phyloP scores from a whole-genome alignment of 768 basidiomycete species.

The Leccinum variicolor region DNA sequence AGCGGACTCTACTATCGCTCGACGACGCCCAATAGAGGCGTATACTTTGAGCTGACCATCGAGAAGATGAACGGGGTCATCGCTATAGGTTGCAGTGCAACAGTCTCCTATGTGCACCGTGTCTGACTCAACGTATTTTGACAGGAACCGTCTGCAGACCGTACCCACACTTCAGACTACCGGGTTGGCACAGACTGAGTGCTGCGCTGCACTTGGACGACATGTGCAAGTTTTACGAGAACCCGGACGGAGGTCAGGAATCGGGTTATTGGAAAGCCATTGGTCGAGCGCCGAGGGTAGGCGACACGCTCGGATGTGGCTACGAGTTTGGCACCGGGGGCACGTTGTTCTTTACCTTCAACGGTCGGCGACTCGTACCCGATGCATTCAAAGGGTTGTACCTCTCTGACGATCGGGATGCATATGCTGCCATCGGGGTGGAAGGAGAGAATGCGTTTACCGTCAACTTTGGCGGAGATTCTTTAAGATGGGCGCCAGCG shows the following conservation, averaged over 20 bases:
- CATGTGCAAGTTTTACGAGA: slow-evolving; percentile 70
- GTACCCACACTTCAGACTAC: slow-evolving; percentile 62
- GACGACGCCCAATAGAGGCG: slow-evolving; percentile 42
- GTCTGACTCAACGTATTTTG: not conserved
- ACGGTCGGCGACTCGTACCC: slow-evolving; percentile 48
- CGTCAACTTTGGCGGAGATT: slow-evolving; percentile 64
- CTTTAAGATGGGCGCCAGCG: slow-evolving; percentile 59
- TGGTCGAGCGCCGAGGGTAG: slow-evolving; percentile 35
- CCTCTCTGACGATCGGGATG: slow-evolving; percentile 46
- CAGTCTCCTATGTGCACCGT: not conserved
- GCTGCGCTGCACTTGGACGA: slow-evolving; percentile 69
- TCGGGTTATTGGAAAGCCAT: slow-evolving; percentile 32
- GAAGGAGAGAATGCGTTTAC: slow-evolving; percentile 43
- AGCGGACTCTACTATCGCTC: slow-evolving; percentile 58
- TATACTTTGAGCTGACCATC: slow-evolving; percentile 64
- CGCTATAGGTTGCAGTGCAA: slow-evolving; percentile 48
- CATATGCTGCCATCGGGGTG: slow-evolving; percentile 58
- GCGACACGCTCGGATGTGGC: slow-evolving; percentile 61
- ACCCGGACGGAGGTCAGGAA: slow-evolving; percentile 60
- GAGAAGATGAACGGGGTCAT: slow-evolving; percentile 54
- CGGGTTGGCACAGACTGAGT: slow-evolving; percentile 69
- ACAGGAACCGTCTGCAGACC: slow-evolving; percentile 63
- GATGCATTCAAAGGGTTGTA: slow-evolving; percentile 51
- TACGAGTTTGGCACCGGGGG: slow-evolving; percentile 51
- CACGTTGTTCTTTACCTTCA: slow-evolving; percentile 53